Base-by-base conservation (phyloP, 768 basidiomycete genomes). In the Pisolithus sp. region DNA sequence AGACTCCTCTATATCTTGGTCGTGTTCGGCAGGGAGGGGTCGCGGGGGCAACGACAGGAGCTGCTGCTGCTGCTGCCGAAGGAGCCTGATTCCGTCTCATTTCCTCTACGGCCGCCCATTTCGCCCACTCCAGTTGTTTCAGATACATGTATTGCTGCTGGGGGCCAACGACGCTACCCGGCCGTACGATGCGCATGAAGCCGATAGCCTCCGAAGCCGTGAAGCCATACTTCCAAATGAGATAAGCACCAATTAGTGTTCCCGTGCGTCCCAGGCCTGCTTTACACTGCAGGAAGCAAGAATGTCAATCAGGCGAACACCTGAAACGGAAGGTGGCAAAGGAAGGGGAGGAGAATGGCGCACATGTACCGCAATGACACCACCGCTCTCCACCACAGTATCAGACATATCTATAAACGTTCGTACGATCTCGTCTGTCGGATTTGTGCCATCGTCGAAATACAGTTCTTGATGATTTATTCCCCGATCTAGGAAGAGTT, bases 171-270 rank as follows among this genome's bases (percentile, higher is more conserved):
- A 93, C 91, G 52, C 86, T 87, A 6, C 93, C 95, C 2, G 96
- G 96, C 42, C 96, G 84, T 50, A 96, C 85, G 59, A 99, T 91
- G 18, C 96, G 86, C 96, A 98, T 98, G 70, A 94, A 97, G 0
- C 88, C 96, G 51, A 98, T 98, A 5, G 88, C 96, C 70, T 98
- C 92, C 47, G 85, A 81, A 1, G 95, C 95, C 17, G 93, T 92
- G 66, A 99, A 99, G 20, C 90, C 91, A 61, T 97, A 95, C 69
- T 97, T 97, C 89, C 96, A 99, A 55, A 96, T 90, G 50, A 99
- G 79, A 75, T 97, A 98, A 8, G 95, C 96, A 34, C 96, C 96
- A 55, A 99, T 95, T 53, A 99, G 76, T 4, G 93, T 95, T 4
- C 96, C 96, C 6, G 96, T 98, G 50, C 96, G 79, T 21, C 96